Conservation (phyloP, 2,329 filamentous ascomycete genomes). For the Cordyceps fumosorosea region DNA sequence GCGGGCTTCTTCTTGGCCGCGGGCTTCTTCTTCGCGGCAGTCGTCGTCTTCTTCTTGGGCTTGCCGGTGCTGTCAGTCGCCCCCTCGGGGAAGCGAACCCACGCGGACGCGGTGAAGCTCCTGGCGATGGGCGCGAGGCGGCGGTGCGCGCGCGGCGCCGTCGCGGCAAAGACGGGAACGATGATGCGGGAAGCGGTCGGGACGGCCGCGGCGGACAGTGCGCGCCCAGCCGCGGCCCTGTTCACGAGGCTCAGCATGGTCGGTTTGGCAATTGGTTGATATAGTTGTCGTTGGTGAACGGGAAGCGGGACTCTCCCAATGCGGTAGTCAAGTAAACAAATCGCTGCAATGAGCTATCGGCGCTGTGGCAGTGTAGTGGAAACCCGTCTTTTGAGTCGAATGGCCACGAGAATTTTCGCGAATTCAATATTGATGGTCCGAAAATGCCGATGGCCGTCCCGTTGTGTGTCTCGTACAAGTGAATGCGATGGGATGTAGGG, state of each 20-base stretch:
- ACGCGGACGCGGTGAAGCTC: constrained; percentile 27
- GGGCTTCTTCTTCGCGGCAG: constrained; percentile 21
- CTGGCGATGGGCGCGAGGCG: constrained; percentile 20
- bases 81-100: constrained; percentile 20
- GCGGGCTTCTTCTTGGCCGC: constrained; percentile 22
- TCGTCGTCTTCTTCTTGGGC: constrained; percentile 20
- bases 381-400: neutral
- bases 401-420: neutral
- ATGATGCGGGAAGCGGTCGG: constrained; percentile 19
- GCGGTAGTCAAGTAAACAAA: constrained; percentile 8
- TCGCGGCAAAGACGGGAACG: constrained; percentile 17
- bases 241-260: constrained; percentile 37
- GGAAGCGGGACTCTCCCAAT: neutral
- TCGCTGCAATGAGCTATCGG: neutral
- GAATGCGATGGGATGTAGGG: neutral
- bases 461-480: constrained; percentile 6
- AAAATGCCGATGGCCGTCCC: neutral
- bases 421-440: neutral
- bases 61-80: constrained; percentile 17
- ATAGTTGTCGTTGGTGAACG: neutral
- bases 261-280: neutral
- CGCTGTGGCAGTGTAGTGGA: neutral
- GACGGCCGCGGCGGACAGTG: constrained; percentile 15
- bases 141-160: constrained; percentile 17
- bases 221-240: constrained; percentile 32